These are phyloP conservation scores for Hypoxylon trugodes DNA, from an alignment of 495 filamentous ascomycete species.

Conservation along the genomic window DNA sequence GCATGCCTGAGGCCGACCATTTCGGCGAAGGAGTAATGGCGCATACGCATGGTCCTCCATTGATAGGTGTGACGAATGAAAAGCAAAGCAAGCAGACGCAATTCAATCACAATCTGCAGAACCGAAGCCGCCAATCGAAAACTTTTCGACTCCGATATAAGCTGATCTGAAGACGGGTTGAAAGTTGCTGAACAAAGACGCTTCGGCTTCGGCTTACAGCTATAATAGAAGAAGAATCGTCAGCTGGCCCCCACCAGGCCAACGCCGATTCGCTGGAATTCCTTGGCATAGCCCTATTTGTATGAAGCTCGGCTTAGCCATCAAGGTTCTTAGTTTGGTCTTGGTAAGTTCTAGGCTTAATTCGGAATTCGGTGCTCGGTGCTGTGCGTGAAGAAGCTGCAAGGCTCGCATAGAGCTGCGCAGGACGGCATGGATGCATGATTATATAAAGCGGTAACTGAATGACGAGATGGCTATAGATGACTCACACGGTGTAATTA, in stretches of 20 bases:
- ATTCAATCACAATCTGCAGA: neutral
- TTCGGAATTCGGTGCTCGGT: neutral
- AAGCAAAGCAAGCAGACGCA: neutral
- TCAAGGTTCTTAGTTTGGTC: neutral
- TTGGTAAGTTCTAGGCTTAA: slow-evolving; percentile 1
- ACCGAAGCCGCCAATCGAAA: slow-evolving; percentile 11
- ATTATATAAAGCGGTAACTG: no score
- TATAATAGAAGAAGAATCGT: neutral
- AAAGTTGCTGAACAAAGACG: neutral
- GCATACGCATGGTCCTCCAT: slow-evolving; percentile 5
- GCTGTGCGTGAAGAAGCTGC: neutral
- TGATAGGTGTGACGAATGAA: neutral
- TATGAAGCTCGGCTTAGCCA: slow-evolving; percentile 6
- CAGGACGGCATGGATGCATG: no score
- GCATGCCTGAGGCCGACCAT: slow-evolving; percentile 42
- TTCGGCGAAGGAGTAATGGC: slow-evolving; percentile 35
- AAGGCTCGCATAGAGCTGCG: neutral
- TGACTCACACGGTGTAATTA: neutral
- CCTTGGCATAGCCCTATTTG: neutral
- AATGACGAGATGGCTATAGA: neutral
- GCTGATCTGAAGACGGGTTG: neutral
- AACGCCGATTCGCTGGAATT: slow-evolving; percentile 16
- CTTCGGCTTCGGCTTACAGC: slow-evolving; percentile 38
- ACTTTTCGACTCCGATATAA: neutral
- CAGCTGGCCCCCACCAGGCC: neutral